phyloP scores from a whole-genome alignment of 768 basidiomycete genomes.

The Russula sp. region DNA sequence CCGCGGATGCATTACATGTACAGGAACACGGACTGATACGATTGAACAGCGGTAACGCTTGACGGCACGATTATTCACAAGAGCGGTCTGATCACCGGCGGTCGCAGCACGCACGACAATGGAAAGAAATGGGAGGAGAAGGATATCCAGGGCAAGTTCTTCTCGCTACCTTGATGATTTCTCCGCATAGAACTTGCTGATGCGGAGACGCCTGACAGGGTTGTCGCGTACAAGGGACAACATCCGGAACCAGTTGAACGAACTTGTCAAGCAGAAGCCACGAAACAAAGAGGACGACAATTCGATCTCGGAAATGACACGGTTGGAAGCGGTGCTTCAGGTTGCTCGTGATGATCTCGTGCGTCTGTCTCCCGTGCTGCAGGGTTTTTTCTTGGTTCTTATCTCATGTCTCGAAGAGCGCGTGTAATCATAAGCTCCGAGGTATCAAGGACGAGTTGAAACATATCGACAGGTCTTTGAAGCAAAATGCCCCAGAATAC shows the following conservation, averaged over 20 bases:
- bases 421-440: conserved; percentile 63
- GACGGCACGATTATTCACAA: conserved; percentile 98
- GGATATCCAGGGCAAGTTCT: conserved; percentile 68
- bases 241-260: conserved; percentile 66
- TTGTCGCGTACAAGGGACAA: conserved; percentile 59
- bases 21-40: not conserved
- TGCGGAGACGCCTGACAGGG: conserved; percentile 27
- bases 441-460: conserved; percentile 83
- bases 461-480: conserved; percentile 65
- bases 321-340: conserved; percentile 69
- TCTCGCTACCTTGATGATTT: not conserved
- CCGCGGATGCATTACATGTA: not conserved
- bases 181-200: not conserved
- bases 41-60: conserved; percentile 74
- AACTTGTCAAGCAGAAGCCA: conserved; percentile 78
- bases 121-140: conserved; percentile 92
- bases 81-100: conserved; percentile 95
- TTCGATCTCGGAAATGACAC: conserved; percentile 64
- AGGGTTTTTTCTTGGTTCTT: not conserved
- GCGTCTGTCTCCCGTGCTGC: conserved; percentile 22
- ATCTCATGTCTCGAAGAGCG: conserved; percentile 42
- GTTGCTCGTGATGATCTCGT: conserved; percentile 78
- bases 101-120: conserved; percentile 66
- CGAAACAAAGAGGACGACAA: conserved; percentile 79
- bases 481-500: conserved; percentile 57